A percentile compares a stretch with the other conserved stretches of the same genome.
Evolutionary conservation across 1,284 basidiomycete genomes (phyloP).

Genomic region (Rhodotorula mucilaginosa): DNA sequence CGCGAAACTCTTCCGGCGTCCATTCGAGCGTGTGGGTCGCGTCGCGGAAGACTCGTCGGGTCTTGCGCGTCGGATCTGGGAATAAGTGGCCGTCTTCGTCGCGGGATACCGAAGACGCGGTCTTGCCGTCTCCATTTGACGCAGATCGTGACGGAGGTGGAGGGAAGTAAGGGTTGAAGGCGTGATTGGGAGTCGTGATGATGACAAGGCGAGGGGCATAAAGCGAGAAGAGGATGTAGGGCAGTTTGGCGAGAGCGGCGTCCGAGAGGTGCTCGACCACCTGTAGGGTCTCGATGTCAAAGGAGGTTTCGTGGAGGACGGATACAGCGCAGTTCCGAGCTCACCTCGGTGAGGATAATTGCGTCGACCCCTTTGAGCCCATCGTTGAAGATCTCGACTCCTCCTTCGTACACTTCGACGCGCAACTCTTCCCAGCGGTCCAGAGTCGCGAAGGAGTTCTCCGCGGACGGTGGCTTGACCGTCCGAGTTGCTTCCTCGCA

Average conservation of each 20-base stretch:
- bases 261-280: slow-evolving; percentile 79
- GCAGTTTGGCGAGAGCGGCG: slow-evolving; percentile 68
- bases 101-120: neutral
- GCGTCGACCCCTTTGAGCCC: slow-evolving; percentile 72
- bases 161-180: slow-evolving; percentile 79
- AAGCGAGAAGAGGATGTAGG: slow-evolving; percentile 73
- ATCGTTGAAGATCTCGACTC: slow-evolving; percentile 70
- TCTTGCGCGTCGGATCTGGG: slow-evolving; percentile 73
- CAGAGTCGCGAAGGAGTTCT: neutral
- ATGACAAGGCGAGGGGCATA: slow-evolving; percentile 78
- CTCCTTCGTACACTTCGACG: slow-evolving; percentile 77
- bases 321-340: slow-evolving; percentile 47
- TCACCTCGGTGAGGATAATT: slow-evolving; percentile 84
- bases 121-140: neutral
- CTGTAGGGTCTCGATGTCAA: slow-evolving; percentile 12
- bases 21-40: slow-evolving; percentile 91
- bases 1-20: slow-evolving; percentile 73
- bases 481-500: slow-evolving; percentile 56
- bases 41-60: slow-evolving; percentile 62
- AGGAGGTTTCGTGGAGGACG: too few relatives aligned
- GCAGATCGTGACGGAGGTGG: slow-evolving; percentile 33
- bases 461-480: neutral
- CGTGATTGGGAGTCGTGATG: slow-evolving; percentile 76
- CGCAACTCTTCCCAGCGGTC: slow-evolving; percentile 70
- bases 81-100: slow-evolving; percentile 50